These are phyloP conservation scores for Leptographium procerum DNA, from an alignment of 2,329 filamentous ascomycete genomes.

Conservation along the genomic window DNA sequence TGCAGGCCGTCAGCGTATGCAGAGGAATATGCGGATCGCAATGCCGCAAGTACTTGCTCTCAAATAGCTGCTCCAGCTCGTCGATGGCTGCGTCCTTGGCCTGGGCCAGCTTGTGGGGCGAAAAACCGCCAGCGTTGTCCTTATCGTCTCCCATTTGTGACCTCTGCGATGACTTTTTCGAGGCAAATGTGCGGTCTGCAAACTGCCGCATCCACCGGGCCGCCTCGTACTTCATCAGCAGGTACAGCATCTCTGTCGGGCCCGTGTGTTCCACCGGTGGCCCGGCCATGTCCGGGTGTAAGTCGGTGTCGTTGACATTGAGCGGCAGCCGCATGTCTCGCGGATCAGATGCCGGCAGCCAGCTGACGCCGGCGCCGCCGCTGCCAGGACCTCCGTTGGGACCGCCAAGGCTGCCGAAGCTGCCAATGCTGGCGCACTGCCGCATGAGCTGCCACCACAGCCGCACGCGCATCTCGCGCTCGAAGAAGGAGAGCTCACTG, in stretches of 20 bases:
- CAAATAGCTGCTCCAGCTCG: conserved; percentile 17
- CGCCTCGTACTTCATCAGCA: conserved; percentile 20
- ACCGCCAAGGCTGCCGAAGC: not conserved
- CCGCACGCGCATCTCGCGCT: conserved; percentile 40
- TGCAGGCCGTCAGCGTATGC: conserved; percentile 13
- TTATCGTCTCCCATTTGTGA: not conserved
- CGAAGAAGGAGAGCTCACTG: conserved; percentile 31
- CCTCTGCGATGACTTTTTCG: no score
- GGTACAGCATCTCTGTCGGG: conserved; percentile 46
- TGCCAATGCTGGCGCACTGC: conserved; percentile 1
- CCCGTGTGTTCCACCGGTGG: conserved; percentile 34
- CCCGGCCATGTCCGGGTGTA: conserved; percentile 35
- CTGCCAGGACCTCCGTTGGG: not conserved
- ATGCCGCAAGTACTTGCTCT: conserved; percentile 12
- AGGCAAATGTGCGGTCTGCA: not conserved
- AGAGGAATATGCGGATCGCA: conserved; percentile 19
- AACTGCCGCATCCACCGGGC: conserved; percentile 16
- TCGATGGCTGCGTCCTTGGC: conserved; percentile 15
- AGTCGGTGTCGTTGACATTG: conserved; percentile 44
- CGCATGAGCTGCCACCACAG: conserved; percentile 40
- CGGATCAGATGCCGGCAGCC: conserved; percentile 25
- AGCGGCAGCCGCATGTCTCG: conserved; percentile 39
- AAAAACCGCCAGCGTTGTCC: not conserved
- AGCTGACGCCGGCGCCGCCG: conserved; percentile 24
- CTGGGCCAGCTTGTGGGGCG: not conserved